Conservation (phyloP, 306 rosid species). For the Cucurbita argyrosperma region DNA sequence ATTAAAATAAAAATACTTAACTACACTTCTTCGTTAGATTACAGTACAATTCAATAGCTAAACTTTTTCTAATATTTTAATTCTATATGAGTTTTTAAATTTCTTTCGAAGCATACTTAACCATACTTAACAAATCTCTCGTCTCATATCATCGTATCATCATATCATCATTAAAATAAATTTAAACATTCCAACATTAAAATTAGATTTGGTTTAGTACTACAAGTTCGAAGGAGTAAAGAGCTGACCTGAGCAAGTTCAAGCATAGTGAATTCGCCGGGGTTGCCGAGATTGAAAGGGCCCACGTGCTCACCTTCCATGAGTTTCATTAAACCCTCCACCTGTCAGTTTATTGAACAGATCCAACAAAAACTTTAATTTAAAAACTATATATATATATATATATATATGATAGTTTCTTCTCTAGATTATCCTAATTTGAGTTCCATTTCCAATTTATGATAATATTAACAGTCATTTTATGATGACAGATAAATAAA, state of each 20-base stretch:
- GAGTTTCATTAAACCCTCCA: slow-evolving; percentile 70
- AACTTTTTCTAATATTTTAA: background rate
- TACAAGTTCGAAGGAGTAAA: background rate
- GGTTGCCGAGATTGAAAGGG: slow-evolving; percentile 96
- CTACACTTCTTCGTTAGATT: too few species aligned
- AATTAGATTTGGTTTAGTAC: background rate
- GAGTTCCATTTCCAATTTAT: background rate
- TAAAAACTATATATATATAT: background rate
- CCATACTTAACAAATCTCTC: background rate
- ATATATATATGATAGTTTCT: background rate
- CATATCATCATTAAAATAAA: background rate
- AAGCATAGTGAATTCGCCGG: slow-evolving; percentile 97
- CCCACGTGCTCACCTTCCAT: slow-evolving; percentile 95
- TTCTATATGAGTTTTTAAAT: background rate
- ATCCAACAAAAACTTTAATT: background rate
- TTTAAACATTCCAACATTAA: background rate
- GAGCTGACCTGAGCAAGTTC: slow-evolving; percentile 77
- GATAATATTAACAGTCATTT: background rate
- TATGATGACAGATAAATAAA: background rate
- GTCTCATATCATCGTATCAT: background rate
- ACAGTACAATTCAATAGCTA: background rate
- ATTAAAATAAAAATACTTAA: too few species aligned
- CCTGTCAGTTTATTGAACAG: slow-evolving; percentile 22
- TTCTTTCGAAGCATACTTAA: background rate
- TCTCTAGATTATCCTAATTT: background rate